Base-by-base conservation (phyloP, 2,329 filamentous ascomycete genomes). In the Neoarthrinium moseri region DNA sequence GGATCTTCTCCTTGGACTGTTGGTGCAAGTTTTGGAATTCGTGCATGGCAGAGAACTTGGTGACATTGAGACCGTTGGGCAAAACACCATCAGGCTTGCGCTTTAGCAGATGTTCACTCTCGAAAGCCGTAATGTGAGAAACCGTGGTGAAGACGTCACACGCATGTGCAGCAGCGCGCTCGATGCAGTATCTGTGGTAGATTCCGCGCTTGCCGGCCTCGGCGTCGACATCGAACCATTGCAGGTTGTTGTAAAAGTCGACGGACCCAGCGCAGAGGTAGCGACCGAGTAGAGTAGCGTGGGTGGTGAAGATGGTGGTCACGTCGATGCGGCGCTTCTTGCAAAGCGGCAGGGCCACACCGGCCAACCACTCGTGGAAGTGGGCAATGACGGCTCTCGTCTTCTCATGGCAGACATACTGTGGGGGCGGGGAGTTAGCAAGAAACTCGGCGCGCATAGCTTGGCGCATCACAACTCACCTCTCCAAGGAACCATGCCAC, bases 1-100 rank as follows among this genome's bases (percentile, higher is more conserved):
- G 89, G 59, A 99, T 97, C 77, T 95, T 96, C 69, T 95, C 89
- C 74, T 97, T 97, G 61, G 91, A 87, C 66, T 94, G 88, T 62
- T 95, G 91, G 70, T 97, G 94, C 63, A 99, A 71, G 65, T 99
- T 99, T 69, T 99, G 94, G 74, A 97, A 97, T 70, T 99, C 94
- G 75, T 99, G 94, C 60, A 96, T 91, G 6, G 94, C 94, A 7
- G 91, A 92, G 73, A 97, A 97, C 69, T 97, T 97, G 70, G 91
- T 96, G 51, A 99, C 94, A 61, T 99, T 99, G 61, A 99, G 78
- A 53, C 94, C 94, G 61, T 99, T 99, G 56, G 94, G 94, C 56
- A 97, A 70, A 6, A 99, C 94, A 33, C 94, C 94, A 58, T 99
- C 94, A 1, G 94, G 94, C 72, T 97, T 97, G 54, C 94, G 87